Percentiles rank a stretch among this genome's conserved stretches.
Conservation (phyloP, 2,329 filamentous ascomycete species). For the Nannizzia gypsea region DNA sequence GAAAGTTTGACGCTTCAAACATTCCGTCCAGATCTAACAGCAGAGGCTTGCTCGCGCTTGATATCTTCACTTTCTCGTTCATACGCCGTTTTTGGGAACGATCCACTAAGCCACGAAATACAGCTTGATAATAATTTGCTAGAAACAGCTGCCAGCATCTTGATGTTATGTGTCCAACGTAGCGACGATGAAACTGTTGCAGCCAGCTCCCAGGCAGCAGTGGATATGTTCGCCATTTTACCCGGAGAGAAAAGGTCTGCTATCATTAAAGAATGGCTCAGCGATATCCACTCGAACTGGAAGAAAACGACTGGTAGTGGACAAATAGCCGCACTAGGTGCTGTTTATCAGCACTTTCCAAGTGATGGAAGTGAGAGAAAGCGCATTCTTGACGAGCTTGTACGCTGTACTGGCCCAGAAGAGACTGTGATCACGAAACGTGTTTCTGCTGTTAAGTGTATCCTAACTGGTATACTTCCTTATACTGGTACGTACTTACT, state of each 20-base stretch:
- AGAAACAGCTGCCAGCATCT: constrained; percentile 22
- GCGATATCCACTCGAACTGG: constrained; percentile 26
- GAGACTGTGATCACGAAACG: constrained; percentile 33
- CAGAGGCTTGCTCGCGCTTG: constrained; percentile 31
- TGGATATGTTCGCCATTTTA: constrained; percentile 30
- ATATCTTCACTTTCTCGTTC: constrained; percentile 28
- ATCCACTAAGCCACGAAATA: background rate
- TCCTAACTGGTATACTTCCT: constrained; percentile 28
- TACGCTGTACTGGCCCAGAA: constrained; percentile 23
- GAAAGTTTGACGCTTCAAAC: constrained; percentile 30
- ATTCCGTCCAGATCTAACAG: constrained; percentile 31
- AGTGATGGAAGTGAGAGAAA: constrained; percentile 17
- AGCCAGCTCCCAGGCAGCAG: constrained; percentile 30
- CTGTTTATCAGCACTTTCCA: constrained; percentile 27
- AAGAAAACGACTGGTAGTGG: constrained; percentile 32
- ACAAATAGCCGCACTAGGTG: constrained; percentile 33
- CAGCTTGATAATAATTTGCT: constrained; percentile 18
- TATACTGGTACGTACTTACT: constrained; percentile 23
- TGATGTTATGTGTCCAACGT: constrained; percentile 31
- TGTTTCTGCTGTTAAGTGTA: constrained; percentile 30
- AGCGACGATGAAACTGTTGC: constrained; percentile 31
- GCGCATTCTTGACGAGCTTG: constrained; percentile 24
- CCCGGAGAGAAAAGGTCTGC: constrained; percentile 22
- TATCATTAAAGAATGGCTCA: constrained; percentile 31
- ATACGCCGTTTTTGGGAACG: constrained; percentile 8